These are phyloP conservation scores for Debaryomyces coudertii DNA, from an alignment of 1,139 yeast genomes.

Conservation along the genomic window DNA sequence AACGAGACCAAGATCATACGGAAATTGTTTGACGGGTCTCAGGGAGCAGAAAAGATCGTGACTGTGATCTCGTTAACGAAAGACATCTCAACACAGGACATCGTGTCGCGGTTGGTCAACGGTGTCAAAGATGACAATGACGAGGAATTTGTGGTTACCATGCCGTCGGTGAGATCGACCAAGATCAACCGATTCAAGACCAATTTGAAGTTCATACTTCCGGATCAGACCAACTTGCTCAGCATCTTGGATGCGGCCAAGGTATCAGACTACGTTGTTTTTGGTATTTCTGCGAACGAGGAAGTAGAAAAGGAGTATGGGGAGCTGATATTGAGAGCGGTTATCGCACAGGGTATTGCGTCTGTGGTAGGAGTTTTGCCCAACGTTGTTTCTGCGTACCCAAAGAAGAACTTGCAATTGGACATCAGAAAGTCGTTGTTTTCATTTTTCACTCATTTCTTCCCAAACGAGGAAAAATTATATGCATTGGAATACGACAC, in stretches of 20 bases:
- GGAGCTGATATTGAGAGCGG: slow-evolving; percentile 84
- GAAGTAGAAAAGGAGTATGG: slow-evolving; percentile 84
- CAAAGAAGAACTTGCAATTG: slow-evolving; percentile 74
- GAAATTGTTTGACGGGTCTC: slow-evolving; percentile 75
- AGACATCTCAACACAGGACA: slow-evolving; percentile 63
- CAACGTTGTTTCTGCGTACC: slow-evolving; percentile 66
- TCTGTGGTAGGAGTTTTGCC: slow-evolving; percentile 80
- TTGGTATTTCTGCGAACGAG: slow-evolving; percentile 80
- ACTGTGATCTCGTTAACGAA: slow-evolving; percentile 78
- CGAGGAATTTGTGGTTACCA: slow-evolving; percentile 34
- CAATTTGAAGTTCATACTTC: slow-evolving; percentile 72
- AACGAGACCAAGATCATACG: slow-evolving; percentile 53
- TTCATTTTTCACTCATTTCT: slow-evolving; percentile 85
- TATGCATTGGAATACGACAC: slow-evolving; percentile 68
- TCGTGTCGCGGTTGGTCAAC: slow-evolving; percentile 55
- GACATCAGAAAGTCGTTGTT: slow-evolving; percentile 81
- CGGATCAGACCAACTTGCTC: slow-evolving; percentile 67
- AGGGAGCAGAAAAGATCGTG: slow-evolving; percentile 82
- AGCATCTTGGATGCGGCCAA: slow-evolving; percentile 84
- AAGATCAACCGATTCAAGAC: slow-evolving; percentile 71
- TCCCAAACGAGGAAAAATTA: slow-evolving; percentile 81
- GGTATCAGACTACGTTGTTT: slow-evolving; percentile 83
- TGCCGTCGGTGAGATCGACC: slow-evolving; percentile 53
- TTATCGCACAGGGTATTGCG: slow-evolving; percentile 91
- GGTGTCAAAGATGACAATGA: slow-evolving; percentile 34